Conservation (phyloP, 2,329 filamentous ascomycete genomes). For the Tolypocladium cylindrosporum region DNA sequence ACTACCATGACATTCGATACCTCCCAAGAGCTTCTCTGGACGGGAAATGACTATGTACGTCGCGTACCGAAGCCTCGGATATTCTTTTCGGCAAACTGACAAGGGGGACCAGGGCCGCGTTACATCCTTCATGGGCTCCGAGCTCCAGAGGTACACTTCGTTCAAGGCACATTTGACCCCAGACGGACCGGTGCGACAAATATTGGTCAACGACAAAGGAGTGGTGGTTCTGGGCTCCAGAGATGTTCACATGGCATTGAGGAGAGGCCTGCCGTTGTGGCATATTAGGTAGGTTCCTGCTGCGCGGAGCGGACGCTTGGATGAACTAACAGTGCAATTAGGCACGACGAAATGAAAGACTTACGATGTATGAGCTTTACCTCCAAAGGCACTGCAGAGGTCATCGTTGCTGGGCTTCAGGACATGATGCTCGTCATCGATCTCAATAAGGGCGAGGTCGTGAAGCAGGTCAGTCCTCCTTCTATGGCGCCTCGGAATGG, state of each 20-base stretch:
- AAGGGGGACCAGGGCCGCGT: slow-evolving; percentile 61
- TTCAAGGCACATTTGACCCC: slow-evolving; percentile 66
- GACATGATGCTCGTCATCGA: slow-evolving; percentile 72
- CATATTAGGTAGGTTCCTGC: slow-evolving; percentile 52
- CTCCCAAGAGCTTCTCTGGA: slow-evolving; percentile 83
- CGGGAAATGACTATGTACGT: slow-evolving; percentile 78
- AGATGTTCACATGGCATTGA: slow-evolving; percentile 79
- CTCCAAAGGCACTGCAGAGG: slow-evolving; percentile 70
- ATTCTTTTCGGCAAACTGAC: slow-evolving; percentile 11
- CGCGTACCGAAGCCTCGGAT: neutral
- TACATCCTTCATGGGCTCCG: slow-evolving; percentile 76
- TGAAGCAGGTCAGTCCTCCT: slow-evolving; percentile 44
- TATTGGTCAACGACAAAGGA: slow-evolving; percentile 85
- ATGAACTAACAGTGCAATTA: slow-evolving; percentile 17
- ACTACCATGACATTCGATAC: slow-evolving; percentile 84
- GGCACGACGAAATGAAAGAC: slow-evolving; percentile 70
- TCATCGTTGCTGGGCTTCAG: slow-evolving; percentile 82
- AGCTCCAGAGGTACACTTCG: slow-evolving; percentile 83
- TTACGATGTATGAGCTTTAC: slow-evolving; percentile 94
- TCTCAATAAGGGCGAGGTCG: slow-evolving; percentile 59
- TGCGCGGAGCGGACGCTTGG: neutral
- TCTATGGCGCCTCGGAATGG: too few species aligned
- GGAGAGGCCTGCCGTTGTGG: slow-evolving; percentile 79
- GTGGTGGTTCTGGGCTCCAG: slow-evolving; percentile 75
- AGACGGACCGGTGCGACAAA: slow-evolving; percentile 75